Base-by-base conservation (phyloP, 2,329 filamentous ascomycete species). In the Penicillium sp. region DNA sequence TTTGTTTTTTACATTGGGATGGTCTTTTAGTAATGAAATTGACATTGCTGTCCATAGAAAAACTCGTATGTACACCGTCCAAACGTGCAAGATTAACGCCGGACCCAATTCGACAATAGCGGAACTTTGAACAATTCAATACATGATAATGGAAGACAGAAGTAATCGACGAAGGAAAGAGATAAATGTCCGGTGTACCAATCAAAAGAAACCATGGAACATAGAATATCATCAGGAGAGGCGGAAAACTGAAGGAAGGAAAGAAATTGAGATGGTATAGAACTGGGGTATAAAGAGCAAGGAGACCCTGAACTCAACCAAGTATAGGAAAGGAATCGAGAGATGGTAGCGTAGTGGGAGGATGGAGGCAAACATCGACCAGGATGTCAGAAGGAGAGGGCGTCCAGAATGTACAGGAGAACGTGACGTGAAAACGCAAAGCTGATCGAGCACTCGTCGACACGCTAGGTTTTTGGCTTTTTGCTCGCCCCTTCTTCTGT, bases 391-490 rank as follows among this genome's bases (percentile, higher is more conserved):
- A 24, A 42, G 7, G 10, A n/a, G 11, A 5, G 11, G 18, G 13
- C 18, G 39, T 24, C 18, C 21, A 18, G 23, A 5, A 42, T 23
- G 18, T 31, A 44, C 24, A 31, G 19, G 42, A 19, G 23, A 24
- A n/a, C 24, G 29, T 44, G 24, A 31, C 26, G n/a, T 29, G 14
- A 9, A n/a, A 44, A 29, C 23, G 24, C n/a, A 23, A 14, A 26
- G 23, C n/a, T 14, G 26, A 26, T 36, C 33, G n/a, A 40, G 18
- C 14, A 29, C 10, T 43, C 24, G 23, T 16, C 10, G 31, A 23
- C 16, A n/a, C 47, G 3, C 28, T 56, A 64, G 10, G 71, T 71
- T 61, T 76, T 78, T 34, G 75, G 59, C 54, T 75, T 74, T 63
- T 77, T 76, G 28, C 65, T 64, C 21, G 66, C 52, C 34, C 66